These are phyloP conservation scores for Pseudocercospora pini-densiflorae DNA, from an alignment of 2,329 filamentous ascomycete species.

Conservation along the genomic window DNA sequence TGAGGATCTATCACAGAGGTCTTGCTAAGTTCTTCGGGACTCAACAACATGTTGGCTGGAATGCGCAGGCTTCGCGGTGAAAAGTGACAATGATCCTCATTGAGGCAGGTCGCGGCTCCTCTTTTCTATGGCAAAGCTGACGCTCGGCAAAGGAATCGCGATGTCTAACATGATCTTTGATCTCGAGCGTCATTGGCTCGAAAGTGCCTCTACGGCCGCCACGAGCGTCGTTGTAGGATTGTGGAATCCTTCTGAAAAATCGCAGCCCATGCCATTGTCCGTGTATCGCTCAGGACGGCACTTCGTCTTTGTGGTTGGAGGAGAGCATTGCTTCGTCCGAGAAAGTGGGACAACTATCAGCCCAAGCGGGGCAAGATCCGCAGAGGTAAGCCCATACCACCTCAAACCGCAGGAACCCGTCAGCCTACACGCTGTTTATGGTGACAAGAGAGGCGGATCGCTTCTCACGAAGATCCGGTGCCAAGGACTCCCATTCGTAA, in stretches of 20 bases:
- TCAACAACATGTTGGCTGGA: background rate
- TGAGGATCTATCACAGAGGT: background rate
- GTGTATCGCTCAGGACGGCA: background rate
- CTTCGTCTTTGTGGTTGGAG: background rate
- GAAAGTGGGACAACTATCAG: background rate
- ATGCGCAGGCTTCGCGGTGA: no score
- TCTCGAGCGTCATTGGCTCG: no score
- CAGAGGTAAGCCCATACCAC: background rate
- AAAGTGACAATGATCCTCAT: background rate
- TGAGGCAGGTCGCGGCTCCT: background rate
- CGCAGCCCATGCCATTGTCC: background rate
- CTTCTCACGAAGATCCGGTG: background rate
- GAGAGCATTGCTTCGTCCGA: background rate
- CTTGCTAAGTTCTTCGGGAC: background rate
- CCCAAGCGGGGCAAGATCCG: no score
- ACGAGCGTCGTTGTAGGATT: no score
- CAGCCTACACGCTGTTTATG: background rate
- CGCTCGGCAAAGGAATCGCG: no score
- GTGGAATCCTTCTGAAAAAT: no score
- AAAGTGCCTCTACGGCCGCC: no score
- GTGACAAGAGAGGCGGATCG: background rate
- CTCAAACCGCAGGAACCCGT: background rate
- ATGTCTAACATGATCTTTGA: no score
- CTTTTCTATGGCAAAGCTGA: background rate
- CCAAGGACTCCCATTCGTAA: background rate